Evolutionary conservation across 208 protist genomes (phyloP).

Genomic region (Trypanosoma melophagium): DNA sequence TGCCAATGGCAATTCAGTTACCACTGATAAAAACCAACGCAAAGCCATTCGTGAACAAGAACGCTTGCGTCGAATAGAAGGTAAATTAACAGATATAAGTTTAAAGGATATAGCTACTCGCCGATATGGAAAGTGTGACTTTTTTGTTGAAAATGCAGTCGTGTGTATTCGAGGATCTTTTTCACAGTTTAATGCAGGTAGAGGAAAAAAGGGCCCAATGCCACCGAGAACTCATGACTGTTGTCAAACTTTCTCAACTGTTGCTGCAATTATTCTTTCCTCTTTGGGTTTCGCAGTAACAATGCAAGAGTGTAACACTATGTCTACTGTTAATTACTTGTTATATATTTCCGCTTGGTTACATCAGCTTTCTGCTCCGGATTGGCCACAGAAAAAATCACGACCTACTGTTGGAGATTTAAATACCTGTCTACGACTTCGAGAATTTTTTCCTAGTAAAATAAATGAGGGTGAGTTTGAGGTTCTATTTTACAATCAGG

Average conservation of each 20-base stretch:
- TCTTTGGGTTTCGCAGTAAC: conserved; percentile 70
- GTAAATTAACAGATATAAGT: conserved; percentile 60
- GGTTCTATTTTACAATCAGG: conserved; percentile 84
- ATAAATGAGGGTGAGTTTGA: conserved; percentile 75
- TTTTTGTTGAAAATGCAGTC: conserved; percentile 48
- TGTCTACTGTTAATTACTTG: conserved; percentile 84
- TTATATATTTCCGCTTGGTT: conserved; percentile 88
- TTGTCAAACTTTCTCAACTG: conserved; percentile 86
- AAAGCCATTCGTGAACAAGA: conserved; percentile 47
- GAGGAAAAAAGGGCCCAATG: conserved; percentile 46
- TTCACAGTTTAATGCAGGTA: conserved; percentile 81
- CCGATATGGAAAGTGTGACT: conserved; percentile 42
- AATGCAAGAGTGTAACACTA: conserved; percentile 53
- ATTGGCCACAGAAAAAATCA: conserved; percentile 61
- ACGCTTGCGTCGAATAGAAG: conserved; percentile 52
- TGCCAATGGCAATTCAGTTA: background rate
- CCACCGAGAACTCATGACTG: conserved; percentile 80
- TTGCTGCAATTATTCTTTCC: conserved; percentile 73
- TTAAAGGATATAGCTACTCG: conserved; percentile 57
- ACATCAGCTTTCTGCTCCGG: conserved; percentile 75
- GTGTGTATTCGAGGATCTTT: conserved; percentile 66
- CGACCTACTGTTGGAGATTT: conserved; percentile 84
- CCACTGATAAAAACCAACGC: background rate
- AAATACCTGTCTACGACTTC: conserved; percentile 70
- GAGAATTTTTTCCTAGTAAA: conserved; percentile 69